Percentiles rank a stretch among this genome's conserved stretches.
Conservation (phyloP, 2,329 filamentous ascomycete genomes). For the Ilyonectria sp. region DNA sequence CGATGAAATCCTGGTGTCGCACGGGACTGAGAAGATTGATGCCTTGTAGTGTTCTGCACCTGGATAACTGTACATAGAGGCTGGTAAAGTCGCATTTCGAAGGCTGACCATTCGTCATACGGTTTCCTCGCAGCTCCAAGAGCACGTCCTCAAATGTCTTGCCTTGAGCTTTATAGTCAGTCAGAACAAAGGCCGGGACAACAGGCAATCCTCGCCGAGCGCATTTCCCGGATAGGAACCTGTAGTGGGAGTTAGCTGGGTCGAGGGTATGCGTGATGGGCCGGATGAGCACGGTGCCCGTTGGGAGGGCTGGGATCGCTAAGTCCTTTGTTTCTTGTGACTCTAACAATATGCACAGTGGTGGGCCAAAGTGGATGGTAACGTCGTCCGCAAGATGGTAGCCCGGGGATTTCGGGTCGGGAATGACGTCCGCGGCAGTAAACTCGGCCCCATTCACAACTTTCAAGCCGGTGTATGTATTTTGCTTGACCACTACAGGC, state of each 20-base stretch:
- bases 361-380: slow-evolving; percentile 29
- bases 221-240: neutral
- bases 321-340: slow-evolving; percentile 19
- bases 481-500: slow-evolving; percentile 33
- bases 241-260: neutral
- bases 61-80: slow-evolving; percentile 15
- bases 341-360: slow-evolving; percentile 28
- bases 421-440: slow-evolving; percentile 28
- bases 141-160: slow-evolving; percentile 24
- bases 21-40: slow-evolving; percentile 20
- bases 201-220: neutral
- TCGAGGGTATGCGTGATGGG: neutral
- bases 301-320: neutral
- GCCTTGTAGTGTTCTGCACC: slow-evolving; percentile 10
- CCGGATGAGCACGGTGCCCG: neutral
- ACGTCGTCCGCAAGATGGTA: slow-evolving; percentile 26
- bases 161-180: neutral
- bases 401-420: slow-evolving; percentile 29
- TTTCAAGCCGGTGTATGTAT: slow-evolving; percentile 29
- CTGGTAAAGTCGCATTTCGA: slow-evolving; percentile 4
- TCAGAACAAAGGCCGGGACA: neutral
- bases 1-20: slow-evolving; percentile 21
- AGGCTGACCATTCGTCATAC: slow-evolving; percentile 20
- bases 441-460: slow-evolving; percentile 33
- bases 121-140: slow-evolving; percentile 24